Evolutionary conservation across 768 basidiomycete genomes (phyloP), one percentile per base, ranked within the genome.

Genomic region (Mrakia hoshinonis): DNA sequence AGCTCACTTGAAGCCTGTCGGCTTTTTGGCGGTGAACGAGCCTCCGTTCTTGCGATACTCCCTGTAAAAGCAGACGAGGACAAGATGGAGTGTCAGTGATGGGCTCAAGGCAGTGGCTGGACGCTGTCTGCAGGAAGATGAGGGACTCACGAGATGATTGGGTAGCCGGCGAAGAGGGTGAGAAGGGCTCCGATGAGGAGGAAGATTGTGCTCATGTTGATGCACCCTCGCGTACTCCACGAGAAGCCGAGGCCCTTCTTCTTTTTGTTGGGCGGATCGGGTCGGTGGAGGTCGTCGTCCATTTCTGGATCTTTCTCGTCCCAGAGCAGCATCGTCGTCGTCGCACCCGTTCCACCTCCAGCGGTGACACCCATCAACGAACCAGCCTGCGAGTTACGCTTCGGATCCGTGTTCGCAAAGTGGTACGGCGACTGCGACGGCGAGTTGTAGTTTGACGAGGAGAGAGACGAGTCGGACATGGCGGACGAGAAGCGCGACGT

Each of bases 261-360:
- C 24, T 52, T 39, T 13, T 29, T 34, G 34, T 60, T 60, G 22
- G 62, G 51, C 26, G 51, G 54, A 24, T 73, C 71, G 3, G 65
- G 66, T 24, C 71, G 55, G 38, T 73, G 71, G 24, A 73, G 66
- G 13, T 46, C 65, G 43, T 73, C 71, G 65, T 73, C 71, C 58
- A 73, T 61, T 60, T 73, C 71, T 11, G 71, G 71, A 36, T 73
- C 71, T 61, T 73, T 73, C 29, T 73, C 71, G 66, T 73, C 71
- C 71, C 71, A 73, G 36, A 67, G 65, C 36, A 68, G 22, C 51
- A 67, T 51, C 10, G 55, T n/a, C 22, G 63, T 64, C 54, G 65
- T 55, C 52, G 36, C 51, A 20, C 46, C 31, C 2, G 67, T 55
- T 11, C 43, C 46, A 13, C 10, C 63, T 64, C 63, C 36, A 1